Evolutionary conservation across 768 basidiomycete species (phyloP), one percentile per base, ranked within the genome.

Genomic region (Calocera cornea): DNA sequence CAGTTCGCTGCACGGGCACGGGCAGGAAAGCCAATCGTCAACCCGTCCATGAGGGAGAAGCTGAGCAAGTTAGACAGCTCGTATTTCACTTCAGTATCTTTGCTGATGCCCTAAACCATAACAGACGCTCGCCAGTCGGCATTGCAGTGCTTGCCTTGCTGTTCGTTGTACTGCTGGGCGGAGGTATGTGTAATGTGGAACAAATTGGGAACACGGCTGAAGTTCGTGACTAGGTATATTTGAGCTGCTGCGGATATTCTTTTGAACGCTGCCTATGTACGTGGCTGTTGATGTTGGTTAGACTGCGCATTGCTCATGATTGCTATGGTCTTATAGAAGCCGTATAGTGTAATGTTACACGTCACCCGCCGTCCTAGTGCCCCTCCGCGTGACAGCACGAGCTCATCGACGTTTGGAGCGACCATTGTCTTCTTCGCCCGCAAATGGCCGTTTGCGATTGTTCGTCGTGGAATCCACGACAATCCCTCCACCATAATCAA

Each of bases 1-100:
- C 87, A 90, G 78, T 93, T 93, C 77, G 88, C 87, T 41, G 84
- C 81, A 68, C 85, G 86, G 69, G 86, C 84, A 70, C 84, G 83
- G 70, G 76, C 83, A 40, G 90, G 90, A 72, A 92, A 90, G 81
- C 88, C 89, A 60, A 84, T 88, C 1, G 82, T 83, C 68, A 87
- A 88, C 70, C 80, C 81, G 14, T 90, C 90, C 65, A 82, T 87
- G 68, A 85, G 87, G 71, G 89, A 92, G 68, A 81, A 80, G 70
- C 78, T 88, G 40, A 81, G 82, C 40, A 89, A 90, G 77, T 60
- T 47, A 17, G 44, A 14, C 24, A 3, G 44, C 19, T 19, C 19
- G 19, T 24, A 19, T 19, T 19, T 19, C 5, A 3, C 19, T 19
- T 17, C 7, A 8, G 19, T 47, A 7, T 17, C 24, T 47, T 3